These are phyloP conservation scores for Lentinula raphanica DNA, from an alignment of 768 basidiomycete species.

Conservation along the genomic window DNA sequence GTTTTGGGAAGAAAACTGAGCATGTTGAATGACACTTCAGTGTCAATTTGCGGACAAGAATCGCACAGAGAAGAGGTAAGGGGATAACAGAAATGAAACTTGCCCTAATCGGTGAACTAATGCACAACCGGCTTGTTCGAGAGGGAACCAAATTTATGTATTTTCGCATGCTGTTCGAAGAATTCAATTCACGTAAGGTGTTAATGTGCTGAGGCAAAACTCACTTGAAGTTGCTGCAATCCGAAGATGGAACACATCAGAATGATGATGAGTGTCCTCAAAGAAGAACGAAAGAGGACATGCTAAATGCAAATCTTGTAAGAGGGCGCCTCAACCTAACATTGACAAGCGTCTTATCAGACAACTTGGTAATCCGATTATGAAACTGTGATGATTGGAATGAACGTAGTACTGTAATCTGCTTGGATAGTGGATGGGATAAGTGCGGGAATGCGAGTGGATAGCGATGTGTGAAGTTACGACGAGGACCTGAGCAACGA, in stretches of 20 bases:
- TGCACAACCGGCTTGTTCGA: background rate
- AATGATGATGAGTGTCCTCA: no score
- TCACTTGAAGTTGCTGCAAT: background rate
- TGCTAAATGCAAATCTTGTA: no score
- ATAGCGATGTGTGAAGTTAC: conserved; percentile 1
- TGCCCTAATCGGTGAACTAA: background rate
- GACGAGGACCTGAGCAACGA: background rate
- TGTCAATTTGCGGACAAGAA: background rate
- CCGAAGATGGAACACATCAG: background rate
- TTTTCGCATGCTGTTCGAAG: background rate
- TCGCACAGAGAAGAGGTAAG: background rate
- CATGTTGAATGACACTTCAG: background rate
- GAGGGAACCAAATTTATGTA: background rate
- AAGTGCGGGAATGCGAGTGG: background rate
- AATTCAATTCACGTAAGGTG: background rate
- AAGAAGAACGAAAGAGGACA: no score
- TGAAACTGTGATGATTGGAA: background rate
- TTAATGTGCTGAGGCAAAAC: background rate
- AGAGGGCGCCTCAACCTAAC: no score
- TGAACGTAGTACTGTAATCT: conserved; percentile 1
- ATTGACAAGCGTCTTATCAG: no score
- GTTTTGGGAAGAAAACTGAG: background rate
- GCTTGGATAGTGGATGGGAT: background rate
- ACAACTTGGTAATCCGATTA: background rate
- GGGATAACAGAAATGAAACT: background rate